Conservation (phyloP, 2,329 filamentous ascomycete species). For the Didymella arachidicola region DNA sequence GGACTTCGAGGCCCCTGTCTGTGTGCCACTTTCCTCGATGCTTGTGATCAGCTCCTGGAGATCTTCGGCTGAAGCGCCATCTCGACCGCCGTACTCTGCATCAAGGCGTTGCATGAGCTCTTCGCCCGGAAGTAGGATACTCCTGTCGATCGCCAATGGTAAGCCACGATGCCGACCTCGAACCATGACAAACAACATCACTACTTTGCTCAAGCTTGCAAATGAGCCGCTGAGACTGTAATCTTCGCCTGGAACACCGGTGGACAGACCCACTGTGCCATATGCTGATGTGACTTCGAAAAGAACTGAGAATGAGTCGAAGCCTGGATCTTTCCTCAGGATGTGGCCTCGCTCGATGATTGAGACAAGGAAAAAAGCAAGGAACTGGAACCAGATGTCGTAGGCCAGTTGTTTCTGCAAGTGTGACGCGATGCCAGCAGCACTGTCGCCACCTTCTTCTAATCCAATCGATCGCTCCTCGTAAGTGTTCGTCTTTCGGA, state of each 20-base stretch:
- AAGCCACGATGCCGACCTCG: constrained; percentile 41
- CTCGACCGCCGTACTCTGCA: constrained; percentile 36
- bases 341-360: constrained; percentile 67
- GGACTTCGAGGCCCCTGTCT: constrained; percentile 9
- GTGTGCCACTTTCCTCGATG: constrained; percentile 28
- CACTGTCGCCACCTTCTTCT: constrained; percentile 49
- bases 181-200: constrained; percentile 66
- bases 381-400: constrained; percentile 71
- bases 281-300: constrained; percentile 67
- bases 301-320: constrained; percentile 47
- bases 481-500: constrained; percentile 75
- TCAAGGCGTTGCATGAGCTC: constrained; percentile 48
- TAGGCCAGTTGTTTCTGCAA: constrained; percentile 71
- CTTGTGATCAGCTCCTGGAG: constrained; percentile 26
- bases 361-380: constrained; percentile 67
- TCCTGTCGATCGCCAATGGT: constrained; percentile 43
- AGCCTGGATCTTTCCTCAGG: constrained; percentile 46
- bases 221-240: constrained; percentile 65
- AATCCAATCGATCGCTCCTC: constrained; percentile 73
- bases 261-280: constrained; percentile 68
- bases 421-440: constrained; percentile 52
- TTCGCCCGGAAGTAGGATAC: constrained; percentile 43
- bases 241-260: constrained; percentile 62
- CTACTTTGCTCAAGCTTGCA: constrained; percentile 64
- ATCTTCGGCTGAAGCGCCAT: constrained; percentile 20